Conservation (phyloP, 192 early-diverging fungal species). For the Linnemannia elongata region DNA sequence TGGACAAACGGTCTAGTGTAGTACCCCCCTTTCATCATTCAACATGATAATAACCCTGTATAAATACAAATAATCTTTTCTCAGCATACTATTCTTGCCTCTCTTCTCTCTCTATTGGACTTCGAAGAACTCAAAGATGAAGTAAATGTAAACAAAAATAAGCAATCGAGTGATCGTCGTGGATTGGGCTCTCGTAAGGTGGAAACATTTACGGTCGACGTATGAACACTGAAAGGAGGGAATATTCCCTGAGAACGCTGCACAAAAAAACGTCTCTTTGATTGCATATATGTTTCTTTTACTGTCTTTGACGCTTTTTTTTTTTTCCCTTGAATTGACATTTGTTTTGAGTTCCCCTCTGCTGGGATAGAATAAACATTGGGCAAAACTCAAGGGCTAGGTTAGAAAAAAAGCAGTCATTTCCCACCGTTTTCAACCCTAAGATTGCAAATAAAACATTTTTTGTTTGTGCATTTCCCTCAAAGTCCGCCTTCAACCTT, state of each 20-base stretch:
- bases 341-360: too few species aligned
- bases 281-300: background rate
- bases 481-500: background rate
- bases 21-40: conserved; percentile 8
- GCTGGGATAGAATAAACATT: too few species aligned
- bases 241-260: too few species aligned
- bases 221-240: background rate
- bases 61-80: conserved; percentile 6
- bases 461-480: background rate
- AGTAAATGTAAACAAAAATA: too few species aligned
- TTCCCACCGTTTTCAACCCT: background rate
- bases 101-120: too few species aligned
- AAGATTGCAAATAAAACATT: background rate
- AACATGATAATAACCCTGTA: conserved; percentile 11
- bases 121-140: background rate
- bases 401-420: background rate
- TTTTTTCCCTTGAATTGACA: too few species aligned
- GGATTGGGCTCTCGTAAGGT: background rate
- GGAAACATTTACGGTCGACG: background rate
- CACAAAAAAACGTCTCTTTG: too few species aligned
- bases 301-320: too few species aligned
- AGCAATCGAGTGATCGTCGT: background rate
- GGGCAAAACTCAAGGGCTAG: too few species aligned
- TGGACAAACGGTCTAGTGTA: conserved; percentile 4
- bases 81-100: background rate